Evolutionary conservation across 345 rosid species (phyloP), one percentile per base, ranked within the genome.

Genomic region (Citrus medica): DNA sequence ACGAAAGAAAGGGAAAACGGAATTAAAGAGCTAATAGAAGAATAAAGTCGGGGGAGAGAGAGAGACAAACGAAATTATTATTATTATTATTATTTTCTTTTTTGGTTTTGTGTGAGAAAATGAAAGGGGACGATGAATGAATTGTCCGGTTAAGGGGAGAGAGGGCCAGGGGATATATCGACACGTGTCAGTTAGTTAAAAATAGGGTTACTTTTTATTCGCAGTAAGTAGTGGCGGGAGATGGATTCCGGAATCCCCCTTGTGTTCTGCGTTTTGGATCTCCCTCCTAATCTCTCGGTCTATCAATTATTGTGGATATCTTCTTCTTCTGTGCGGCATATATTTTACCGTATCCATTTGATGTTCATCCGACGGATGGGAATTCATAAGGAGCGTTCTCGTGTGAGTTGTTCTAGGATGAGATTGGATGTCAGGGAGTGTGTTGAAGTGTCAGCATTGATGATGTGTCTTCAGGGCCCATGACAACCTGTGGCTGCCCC

Each of bases 131-230:
- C 79, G 76, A 81, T 72, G 86, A 13, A 24, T 66, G 70, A 79
- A 79, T 78, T 79, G 79, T 86, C 74, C 81, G 79, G 63, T 71
- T 71, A 63, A 38, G 53, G 64, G 30, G 59, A 14, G 53, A 13
- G 75, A 58, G 30, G 61, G 69, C 75, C 4, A 19, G 27, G 16
- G 16, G 22, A 33, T 10, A 55, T 35, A 77, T 33, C 16, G 83
- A 81, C 89, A 89, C 90, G 89, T 87, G 86, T 84, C 73, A 10
- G 76, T 75, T 51, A 35, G 71, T 42, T 5, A 68, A 33, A 48
- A 76, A 4, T 65, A 70, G n/a, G 55, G 42, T 65, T 61, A 79
- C 89, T 64, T 72, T 66, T 82, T 77, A 55, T 75, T 77, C 69
- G 64, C 76, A 60, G 24, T 66, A 61, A 81, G 82, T 75, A 87